Evolutionary conservation across 768 basidiomycete genomes (phyloP).

Genomic region (Boletellus ananas): DNA sequence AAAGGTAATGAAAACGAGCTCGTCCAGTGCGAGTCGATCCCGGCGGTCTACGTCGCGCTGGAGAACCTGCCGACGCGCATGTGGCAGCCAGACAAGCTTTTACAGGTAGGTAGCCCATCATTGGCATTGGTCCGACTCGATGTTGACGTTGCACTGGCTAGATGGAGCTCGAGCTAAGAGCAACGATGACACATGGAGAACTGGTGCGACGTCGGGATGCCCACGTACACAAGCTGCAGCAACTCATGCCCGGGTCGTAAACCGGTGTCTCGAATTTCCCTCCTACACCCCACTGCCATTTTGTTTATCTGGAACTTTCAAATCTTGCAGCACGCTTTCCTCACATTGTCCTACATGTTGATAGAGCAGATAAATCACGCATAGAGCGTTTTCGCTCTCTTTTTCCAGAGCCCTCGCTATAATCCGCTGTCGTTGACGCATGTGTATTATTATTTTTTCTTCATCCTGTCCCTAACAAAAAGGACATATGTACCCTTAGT

Average conservation of each 20-base stretch:
- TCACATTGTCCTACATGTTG: background rate
- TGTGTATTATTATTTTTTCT: slow-evolving; percentile 1
- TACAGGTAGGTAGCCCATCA: slow-evolving; percentile 54
- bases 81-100: slow-evolving; percentile 89
- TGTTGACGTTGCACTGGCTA: slow-evolving; percentile 17
- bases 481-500: too few species aligned
- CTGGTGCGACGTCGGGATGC: slow-evolving; percentile 50
- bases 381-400: background rate
- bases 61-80: slow-evolving; percentile 88
- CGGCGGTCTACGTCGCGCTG: slow-evolving; percentile 84
- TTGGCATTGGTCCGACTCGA: too few species aligned
- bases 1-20: slow-evolving; percentile 82
- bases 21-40: slow-evolving; percentile 76
- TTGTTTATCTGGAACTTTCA: too few species aligned
- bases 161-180: slow-evolving; percentile 57
- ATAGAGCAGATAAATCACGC: slow-evolving; percentile 13
- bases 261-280: background rate
- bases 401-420: background rate
- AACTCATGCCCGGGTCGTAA: slow-evolving; percentile 36
- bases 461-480: background rate
- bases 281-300: background rate
- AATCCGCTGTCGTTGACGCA: background rate
- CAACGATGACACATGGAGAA: slow-evolving; percentile 50
- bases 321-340: too few species aligned
- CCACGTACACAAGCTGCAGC: slow-evolving; percentile 46